Evolutionary conservation across 23 red algal species (phyloP), one percentile per base, ranked within the genome.

Genomic region (Gracilariopsis chorda): DNA sequence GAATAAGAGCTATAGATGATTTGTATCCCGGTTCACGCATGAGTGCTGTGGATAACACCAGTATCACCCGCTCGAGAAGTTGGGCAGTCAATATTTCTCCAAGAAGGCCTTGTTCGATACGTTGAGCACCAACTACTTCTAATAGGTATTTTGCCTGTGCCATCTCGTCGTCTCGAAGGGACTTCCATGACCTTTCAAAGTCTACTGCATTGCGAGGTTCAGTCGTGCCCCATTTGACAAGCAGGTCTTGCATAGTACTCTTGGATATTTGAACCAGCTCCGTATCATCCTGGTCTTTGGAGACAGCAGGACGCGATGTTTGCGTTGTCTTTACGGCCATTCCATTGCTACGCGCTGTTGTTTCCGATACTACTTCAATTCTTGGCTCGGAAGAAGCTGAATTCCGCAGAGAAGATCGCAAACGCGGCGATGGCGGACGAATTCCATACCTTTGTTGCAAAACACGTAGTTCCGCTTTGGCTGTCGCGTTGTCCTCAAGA

Each of bases 81-180:
- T 86, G 81, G 32, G 81, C 58, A 33, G 81, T 86, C 16, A 86
- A 60, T 32, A 53, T 71, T 68, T 86, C 81, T 20, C 81, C 81
- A 32, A 86, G 59, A n/a, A 86, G 81, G 48, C 81, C 81, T 14
- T 39, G 37, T 25, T 60, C 47, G 32, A 86, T 48, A 32, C 81
- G 35, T 51, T 68, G 37, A 7, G 52, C 27, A 21, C 81, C 81
- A 25, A 86, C 81, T 29, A 60, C 58, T 30, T 86, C 42, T n/a
- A 86, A 33, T 32, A 86, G 62, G 40, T 86, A 86, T 19, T 51
- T 51, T 12, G 81, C 81, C 58, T 86, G 57, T 48, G 57, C 58
- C 40, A 71, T 21, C 25, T 68, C 47, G 69, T 86, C 60, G 24
- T 11, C 45, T 3, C 58, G 21, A 36, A 86, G 62, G 23, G 57